These are phyloP conservation scores for Sporobolomyces phaffii DNA, from an alignment of 768 basidiomycete genomes.

Conservation along the genomic window DNA sequence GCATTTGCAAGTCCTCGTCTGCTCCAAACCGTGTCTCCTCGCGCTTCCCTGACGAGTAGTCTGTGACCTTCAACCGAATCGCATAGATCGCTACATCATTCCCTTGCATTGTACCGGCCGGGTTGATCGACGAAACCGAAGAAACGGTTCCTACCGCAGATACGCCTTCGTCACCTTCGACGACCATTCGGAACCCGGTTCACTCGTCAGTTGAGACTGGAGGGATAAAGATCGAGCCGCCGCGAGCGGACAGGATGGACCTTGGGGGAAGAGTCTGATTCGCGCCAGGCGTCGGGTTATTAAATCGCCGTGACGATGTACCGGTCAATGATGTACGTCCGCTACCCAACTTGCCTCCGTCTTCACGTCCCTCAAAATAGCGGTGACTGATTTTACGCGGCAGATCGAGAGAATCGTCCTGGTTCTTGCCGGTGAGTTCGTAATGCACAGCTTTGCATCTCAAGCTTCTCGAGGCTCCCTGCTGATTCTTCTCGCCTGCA, in stretches of 20 bases:
- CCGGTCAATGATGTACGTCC: too few relatives aligned
- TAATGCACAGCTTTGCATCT: too few relatives aligned
- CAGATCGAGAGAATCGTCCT: too few relatives aligned
- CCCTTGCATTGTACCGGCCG: conserved; percentile 30
- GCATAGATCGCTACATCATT: conserved; percentile 32
- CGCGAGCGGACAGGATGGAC: conserved; percentile 23
- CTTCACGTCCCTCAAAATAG: too few relatives aligned
- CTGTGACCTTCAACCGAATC: too few relatives aligned
- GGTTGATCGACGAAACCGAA: conserved; percentile 35
- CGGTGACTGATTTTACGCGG: too few relatives aligned
- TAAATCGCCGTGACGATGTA: too few relatives aligned
- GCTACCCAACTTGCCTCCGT: too few relatives aligned
- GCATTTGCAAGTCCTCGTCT: conserved; percentile 16
- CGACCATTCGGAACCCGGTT: conserved; percentile 1
- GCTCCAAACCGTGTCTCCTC: background rate
- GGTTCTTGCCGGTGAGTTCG: too few relatives aligned
- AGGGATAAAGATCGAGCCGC: conserved; percentile 13
- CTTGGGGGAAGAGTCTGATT: conserved; percentile 1
- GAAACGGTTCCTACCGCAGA: conserved; percentile 4
- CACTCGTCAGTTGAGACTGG: background rate
- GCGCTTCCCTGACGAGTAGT: background rate
- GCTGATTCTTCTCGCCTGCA: too few relatives aligned
- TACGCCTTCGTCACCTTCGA: background rate
- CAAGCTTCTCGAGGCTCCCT: too few relatives aligned
- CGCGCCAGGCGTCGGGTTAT: too few relatives aligned